Evolutionary conservation across 768 basidiomycete species (phyloP).

Genomic region (Panaeolus cyanescens): DNA sequence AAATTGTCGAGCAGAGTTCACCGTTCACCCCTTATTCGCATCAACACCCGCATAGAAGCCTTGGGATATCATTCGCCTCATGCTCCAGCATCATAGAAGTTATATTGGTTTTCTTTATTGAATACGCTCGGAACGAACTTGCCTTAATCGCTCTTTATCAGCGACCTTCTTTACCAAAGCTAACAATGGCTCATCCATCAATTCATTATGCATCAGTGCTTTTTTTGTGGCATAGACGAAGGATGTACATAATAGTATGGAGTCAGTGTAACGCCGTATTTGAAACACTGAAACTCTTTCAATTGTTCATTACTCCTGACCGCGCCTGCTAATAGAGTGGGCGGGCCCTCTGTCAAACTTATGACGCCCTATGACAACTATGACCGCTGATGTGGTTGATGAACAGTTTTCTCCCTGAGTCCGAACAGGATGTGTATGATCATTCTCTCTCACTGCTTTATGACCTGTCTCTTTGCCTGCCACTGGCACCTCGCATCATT

Average conservation of each 20-base stretch:
- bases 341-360: background rate
- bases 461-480: background rate
- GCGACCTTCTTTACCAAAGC: background rate
- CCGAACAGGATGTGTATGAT: background rate
- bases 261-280: background rate
- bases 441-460: background rate
- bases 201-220: background rate
- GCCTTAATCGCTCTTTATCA: background rate
- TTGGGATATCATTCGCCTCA: background rate
- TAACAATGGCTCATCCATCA: background rate
- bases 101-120: background rate
- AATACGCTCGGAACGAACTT: background rate
- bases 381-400: background rate
- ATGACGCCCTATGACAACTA: background rate
- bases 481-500: background rate
- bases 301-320: background rate
- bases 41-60: background rate
- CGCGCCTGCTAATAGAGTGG: background rate
- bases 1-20: background rate
- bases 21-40: background rate
- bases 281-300: background rate
- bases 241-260: slow-evolving; percentile 1
- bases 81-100: background rate
- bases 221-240: background rate
- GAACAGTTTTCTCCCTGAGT: background rate